Conservation (phyloP, 495 filamentous ascomycete genomes). For the Neurospora sp. region DNA sequence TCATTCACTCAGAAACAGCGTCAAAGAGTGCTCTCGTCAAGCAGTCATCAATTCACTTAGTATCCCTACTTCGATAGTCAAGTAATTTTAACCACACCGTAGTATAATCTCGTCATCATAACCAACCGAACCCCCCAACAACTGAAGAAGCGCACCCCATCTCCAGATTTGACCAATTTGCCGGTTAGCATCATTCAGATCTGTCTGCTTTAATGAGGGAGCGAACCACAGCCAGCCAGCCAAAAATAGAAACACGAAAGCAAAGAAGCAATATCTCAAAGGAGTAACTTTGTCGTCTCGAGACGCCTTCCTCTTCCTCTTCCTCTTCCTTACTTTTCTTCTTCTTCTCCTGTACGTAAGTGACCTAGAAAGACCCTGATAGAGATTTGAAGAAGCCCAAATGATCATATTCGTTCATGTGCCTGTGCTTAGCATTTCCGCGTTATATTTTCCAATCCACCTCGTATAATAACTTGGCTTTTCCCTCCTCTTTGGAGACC, state of each 20-base stretch:
- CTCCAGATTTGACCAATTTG: not conserved
- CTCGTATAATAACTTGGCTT: not conserved
- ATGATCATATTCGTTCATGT: not conserved
- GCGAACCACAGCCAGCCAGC: not conserved
- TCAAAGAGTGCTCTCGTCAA: not conserved
- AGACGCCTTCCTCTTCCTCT: not conserved
- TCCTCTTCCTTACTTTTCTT: not conserved
- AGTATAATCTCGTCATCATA: not conserved
- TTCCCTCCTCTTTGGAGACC: not conserved
- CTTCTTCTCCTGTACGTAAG: not conserved
- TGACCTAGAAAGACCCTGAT: not conserved
- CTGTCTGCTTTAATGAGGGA: not conserved
- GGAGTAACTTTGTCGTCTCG: not conserved
- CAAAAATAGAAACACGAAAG: not conserved
- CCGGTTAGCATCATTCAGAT: not conserved
- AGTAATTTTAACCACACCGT: not conserved
- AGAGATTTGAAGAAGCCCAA: not conserved
- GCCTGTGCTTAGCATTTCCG: not conserved
- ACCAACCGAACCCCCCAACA: not conserved
- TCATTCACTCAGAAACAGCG: not conserved
- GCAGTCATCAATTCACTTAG: not conserved
- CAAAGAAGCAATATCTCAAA: not conserved
- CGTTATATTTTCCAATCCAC: not conserved
- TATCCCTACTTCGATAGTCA: not conserved
- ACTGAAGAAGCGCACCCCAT: conserved; percentile 10